Evolutionary conservation across 2,329 filamentous ascomycete species (phyloP).

Genomic region (Tolypocladium nubicola): DNA sequence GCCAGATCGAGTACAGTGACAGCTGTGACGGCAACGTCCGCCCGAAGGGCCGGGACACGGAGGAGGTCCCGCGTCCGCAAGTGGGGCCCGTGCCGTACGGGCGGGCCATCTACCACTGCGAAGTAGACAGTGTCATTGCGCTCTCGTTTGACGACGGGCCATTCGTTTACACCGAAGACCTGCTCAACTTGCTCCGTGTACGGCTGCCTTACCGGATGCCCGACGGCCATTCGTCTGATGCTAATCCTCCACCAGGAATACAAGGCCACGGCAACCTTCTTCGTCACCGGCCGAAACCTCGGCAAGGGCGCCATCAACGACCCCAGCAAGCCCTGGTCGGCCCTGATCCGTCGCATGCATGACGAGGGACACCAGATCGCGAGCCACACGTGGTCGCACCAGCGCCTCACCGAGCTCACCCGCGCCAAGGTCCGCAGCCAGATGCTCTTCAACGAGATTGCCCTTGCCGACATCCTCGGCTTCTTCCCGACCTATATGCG

Average conservation of each 20-base stretch:
- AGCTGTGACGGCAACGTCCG: conserved; percentile 50
- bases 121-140: conserved; percentile 24
- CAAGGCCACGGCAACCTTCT: conserved; percentile 27
- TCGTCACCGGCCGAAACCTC: conserved; percentile 22
- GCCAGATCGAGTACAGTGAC: conserved; percentile 49
- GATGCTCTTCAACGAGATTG: conserved; percentile 32
- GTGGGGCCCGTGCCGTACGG: conserved; percentile 46
- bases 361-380: conserved; percentile 49
- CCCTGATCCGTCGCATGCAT: conserved; percentile 33
- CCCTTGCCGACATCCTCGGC: conserved; percentile 28
- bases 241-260: conserved; percentile 12
- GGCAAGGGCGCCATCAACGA: conserved; percentile 33
- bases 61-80: conserved; percentile 37
- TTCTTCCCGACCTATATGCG: conserved; percentile 33
- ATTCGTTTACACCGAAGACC: conserved; percentile 26
- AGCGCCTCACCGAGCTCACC: conserved; percentile 26
- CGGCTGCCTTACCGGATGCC: background rate
- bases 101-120: conserved; percentile 33
- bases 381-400: conserved; percentile 39
- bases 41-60: conserved; percentile 41
- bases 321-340: conserved; percentile 19
- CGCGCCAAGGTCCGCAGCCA: conserved; percentile 23
- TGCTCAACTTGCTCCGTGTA: conserved; percentile 27
- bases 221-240: no score
- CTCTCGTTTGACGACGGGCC: conserved; percentile 38